Evolutionary conservation across 2,329 filamentous ascomycete genomes (phyloP).

Genomic region (Aspergillus brasiliensis): DNA sequence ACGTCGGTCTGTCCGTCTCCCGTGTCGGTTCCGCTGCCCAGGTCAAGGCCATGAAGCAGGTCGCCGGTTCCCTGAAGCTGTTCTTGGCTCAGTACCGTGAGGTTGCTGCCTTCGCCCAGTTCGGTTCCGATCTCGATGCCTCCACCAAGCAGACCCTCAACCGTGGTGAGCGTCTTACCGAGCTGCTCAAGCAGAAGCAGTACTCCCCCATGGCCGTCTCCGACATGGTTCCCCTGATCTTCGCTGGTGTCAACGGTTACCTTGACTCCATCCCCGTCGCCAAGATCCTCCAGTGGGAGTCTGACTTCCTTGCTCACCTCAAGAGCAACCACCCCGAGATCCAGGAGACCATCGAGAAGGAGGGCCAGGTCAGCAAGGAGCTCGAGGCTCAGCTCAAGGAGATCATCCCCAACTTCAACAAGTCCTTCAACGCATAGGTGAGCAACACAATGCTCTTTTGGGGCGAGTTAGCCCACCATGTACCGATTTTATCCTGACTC

Average conservation of each 20-base stretch:
- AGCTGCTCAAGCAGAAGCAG: slow-evolving; percentile 99
- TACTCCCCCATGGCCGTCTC: slow-evolving; percentile 98
- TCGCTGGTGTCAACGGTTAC: slow-evolving; percentile 96
- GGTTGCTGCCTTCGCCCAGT: slow-evolving; percentile 98
- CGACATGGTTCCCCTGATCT: slow-evolving; percentile 99
- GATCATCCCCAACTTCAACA: slow-evolving; percentile 78
- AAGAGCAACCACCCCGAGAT: slow-evolving; percentile 87
- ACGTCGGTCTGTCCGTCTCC: slow-evolving; percentile 99
- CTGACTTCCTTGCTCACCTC: slow-evolving; percentile 90
- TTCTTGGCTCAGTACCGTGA: slow-evolving; percentile 99
- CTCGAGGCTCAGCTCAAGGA: slow-evolving; percentile 68
- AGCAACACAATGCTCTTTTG: slow-evolving; percentile 33
- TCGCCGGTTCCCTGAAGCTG: slow-evolving; percentile 98
- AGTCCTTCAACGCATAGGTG: slow-evolving; percentile 71
- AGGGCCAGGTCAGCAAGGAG: slow-evolving; percentile 95
- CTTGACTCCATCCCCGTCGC: slow-evolving; percentile 84
- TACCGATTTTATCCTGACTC: slow-evolving; percentile 44
- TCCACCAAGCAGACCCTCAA: slow-evolving; percentile 97
- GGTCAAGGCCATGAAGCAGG: slow-evolving; percentile 99
- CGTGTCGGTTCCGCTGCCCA: slow-evolving; percentile 99
- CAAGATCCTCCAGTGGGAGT: slow-evolving; percentile 93
- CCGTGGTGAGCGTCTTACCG: slow-evolving; percentile 98
- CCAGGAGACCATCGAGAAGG: slow-evolving; percentile 85
- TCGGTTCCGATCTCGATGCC: slow-evolving; percentile 99
- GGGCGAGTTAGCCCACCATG: slow-evolving; percentile 36